These are phyloP conservation scores for Saturnispora sekii DNA, from an alignment of 805 yeast species.

Conservation along the genomic window DNA sequence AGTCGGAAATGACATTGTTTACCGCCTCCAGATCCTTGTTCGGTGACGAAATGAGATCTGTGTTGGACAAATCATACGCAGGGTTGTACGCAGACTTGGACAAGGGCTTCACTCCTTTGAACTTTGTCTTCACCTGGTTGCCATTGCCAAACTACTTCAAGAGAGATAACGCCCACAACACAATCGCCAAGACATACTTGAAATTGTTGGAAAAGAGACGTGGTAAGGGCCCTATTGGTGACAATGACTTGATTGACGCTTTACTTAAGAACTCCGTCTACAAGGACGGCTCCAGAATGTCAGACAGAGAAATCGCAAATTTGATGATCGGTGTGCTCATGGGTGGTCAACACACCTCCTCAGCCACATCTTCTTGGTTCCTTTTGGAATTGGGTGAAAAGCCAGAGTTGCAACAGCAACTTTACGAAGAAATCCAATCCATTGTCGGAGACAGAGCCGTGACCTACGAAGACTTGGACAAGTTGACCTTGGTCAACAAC, in stretches of 20 bases:
- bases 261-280: constrained; percentile 75
- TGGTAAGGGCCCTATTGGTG: constrained; percentile 55
- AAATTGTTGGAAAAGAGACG: constrained; percentile 69
- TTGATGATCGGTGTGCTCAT: constrained; percentile 88
- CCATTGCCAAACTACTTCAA: constrained; percentile 69
- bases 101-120: constrained; percentile 92
- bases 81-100: constrained; percentile 82
- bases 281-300: constrained; percentile 90
- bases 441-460: constrained; percentile 56
- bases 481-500: constrained; percentile 74
- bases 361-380: constrained; percentile 94
- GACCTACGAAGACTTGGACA: constrained; percentile 72
- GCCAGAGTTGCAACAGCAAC: constrained; percentile 76
- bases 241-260: constrained; percentile 82
- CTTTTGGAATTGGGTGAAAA: constrained; percentile 81
- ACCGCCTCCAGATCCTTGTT: constrained; percentile 88
- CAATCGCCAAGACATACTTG: constrained; percentile 73
- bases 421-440: constrained; percentile 61
- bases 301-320: constrained; percentile 91
- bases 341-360: constrained; percentile 99
- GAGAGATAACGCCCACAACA: constrained; percentile 83
- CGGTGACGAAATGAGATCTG: constrained; percentile 85
- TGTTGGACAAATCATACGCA: constrained; percentile 77
- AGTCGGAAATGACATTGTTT: constrained; percentile 92
- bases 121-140: constrained; percentile 89